Conservation (phyloP, 352 stramenopile genomes). For the Pythium dissotocum region DNA sequence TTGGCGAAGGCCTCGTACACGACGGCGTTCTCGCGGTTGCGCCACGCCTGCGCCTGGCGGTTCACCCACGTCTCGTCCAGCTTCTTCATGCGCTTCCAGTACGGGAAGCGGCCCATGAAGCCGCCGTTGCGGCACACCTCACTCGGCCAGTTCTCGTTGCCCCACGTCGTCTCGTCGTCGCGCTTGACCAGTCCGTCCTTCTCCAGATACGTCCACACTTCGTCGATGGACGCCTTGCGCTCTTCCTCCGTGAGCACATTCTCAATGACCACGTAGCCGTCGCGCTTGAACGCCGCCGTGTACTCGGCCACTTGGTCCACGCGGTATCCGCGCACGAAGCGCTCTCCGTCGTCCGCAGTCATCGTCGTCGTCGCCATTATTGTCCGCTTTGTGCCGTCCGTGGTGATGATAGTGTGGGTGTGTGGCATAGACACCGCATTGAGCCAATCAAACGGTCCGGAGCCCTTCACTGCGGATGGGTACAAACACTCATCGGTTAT, state of each 20-base stretch:
- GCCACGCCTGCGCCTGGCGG: constrained; percentile 44
- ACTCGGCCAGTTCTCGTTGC: constrained; percentile 47
- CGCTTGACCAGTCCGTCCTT: constrained; percentile 44
- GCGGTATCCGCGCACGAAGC: constrained; percentile 29
- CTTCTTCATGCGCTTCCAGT: constrained; percentile 61
- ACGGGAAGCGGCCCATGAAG: constrained; percentile 51
- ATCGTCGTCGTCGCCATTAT: not conserved
- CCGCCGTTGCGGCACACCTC: constrained; percentile 49
- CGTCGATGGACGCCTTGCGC: constrained; percentile 36
- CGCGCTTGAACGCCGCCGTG: constrained; percentile 38
- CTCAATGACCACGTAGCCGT: constrained; percentile 50
- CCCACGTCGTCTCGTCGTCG: constrained; percentile 40
- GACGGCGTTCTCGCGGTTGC: constrained; percentile 42
- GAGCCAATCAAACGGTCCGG: constrained; percentile 20
- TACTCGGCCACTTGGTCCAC: constrained; percentile 39
- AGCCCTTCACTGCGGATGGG: constrained; percentile 28
- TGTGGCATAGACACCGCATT: constrained; percentile 5
- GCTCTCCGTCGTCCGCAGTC: not conserved
- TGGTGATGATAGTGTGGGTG: not conserved
- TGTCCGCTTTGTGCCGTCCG: no score
- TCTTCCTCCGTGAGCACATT: constrained; percentile 38
- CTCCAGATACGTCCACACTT: constrained; percentile 51
- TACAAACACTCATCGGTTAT: constrained; percentile 10
- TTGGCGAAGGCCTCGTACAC: constrained; percentile 40
- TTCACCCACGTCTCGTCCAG: constrained; percentile 45